Evolutionary conservation across 2,329 filamentous ascomycete genomes (phyloP).

Genomic region (Xylariomycetidae sp.): DNA sequence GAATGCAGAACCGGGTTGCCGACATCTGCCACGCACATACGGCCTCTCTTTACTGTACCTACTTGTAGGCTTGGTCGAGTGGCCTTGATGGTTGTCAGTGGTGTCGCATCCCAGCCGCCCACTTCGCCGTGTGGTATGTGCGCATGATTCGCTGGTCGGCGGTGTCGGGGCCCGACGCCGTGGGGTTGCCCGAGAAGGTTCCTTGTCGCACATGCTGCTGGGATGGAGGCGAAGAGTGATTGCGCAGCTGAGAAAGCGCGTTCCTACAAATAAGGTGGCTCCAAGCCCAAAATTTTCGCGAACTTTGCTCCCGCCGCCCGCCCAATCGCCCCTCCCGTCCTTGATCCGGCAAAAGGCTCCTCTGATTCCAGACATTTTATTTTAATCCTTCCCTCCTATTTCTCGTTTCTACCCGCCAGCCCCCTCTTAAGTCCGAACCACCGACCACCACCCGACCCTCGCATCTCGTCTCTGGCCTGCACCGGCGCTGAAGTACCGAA

Average conservation of each 20-base stretch:
- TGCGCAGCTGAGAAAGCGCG: constrained; percentile 23
- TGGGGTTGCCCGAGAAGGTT: constrained; percentile 9
- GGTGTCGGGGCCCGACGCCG: constrained; percentile 9
- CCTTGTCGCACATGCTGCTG: constrained; percentile 18
- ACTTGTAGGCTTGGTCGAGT: no score
- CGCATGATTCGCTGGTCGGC: constrained; percentile 14
- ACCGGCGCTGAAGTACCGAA: constrained; percentile 25
- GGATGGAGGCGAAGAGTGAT: constrained; percentile 22
- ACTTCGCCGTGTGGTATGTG: constrained; percentile 2
- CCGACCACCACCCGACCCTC: constrained; percentile 19
- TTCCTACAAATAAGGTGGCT: constrained; percentile 38
- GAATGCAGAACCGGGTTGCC: no score
- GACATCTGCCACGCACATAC: no score
- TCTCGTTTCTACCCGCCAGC: constrained; percentile 26
- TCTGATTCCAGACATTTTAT: constrained; percentile 30
- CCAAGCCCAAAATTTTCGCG: constrained; percentile 33
- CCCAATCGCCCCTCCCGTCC: constrained; percentile 13
- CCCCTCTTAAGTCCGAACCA: constrained; percentile 24
- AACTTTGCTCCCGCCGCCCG: constrained; percentile 21
- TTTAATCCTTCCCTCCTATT: constrained; percentile 30
- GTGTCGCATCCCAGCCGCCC: no score
- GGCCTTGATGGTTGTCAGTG: no score
- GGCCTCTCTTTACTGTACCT: no score
- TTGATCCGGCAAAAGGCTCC: constrained; percentile 22
- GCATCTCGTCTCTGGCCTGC: constrained; percentile 14